Percentiles rank a stretch among this genome's conserved stretches.
These are phyloP conservation scores for Aspergillus ibericus DNA, from an alignment of 2,329 filamentous ascomycete genomes.

Conservation along the genomic window DNA sequence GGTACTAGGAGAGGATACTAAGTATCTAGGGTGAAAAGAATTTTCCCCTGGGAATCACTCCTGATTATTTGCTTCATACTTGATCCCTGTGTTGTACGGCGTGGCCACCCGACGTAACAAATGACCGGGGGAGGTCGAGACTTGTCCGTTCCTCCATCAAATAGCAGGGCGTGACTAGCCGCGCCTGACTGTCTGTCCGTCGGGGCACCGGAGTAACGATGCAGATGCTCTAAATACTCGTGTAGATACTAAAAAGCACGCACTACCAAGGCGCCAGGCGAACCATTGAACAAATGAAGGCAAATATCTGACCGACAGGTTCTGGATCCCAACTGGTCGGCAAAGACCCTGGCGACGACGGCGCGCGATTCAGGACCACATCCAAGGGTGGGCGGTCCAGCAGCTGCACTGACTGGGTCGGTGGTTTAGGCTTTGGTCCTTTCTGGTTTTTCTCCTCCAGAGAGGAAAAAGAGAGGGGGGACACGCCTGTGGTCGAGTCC, in stretches of 20 bases:
- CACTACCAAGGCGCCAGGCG: background rate
- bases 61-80: background rate
- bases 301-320: background rate
- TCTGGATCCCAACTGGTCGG: background rate
- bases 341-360: background rate
- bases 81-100: background rate
- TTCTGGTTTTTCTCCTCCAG: background rate
- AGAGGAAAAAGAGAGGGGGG: background rate
- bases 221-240: background rate
- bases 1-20: background rate
- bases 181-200: conserved; percentile 9
- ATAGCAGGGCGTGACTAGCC: conserved; percentile 6
- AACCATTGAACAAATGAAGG: background rate
- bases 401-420: background rate
- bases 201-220: conserved; percentile 2
- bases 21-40: background rate
- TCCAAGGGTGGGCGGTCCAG: background rate
- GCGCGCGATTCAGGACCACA: background rate
- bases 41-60: background rate
- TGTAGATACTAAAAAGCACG: background rate
- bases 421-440: background rate
- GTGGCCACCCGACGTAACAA: conserved; percentile 3
- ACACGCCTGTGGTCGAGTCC: background rate
- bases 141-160: conserved; percentile 1
- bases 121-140: conserved; percentile 1